A percentile compares a stretch with the other conserved stretches of the same genome.
These are phyloP conservation scores for Plasmodium blacklocki DNA, from an alignment of 169 alveolate species.

Conservation along the genomic window DNA sequence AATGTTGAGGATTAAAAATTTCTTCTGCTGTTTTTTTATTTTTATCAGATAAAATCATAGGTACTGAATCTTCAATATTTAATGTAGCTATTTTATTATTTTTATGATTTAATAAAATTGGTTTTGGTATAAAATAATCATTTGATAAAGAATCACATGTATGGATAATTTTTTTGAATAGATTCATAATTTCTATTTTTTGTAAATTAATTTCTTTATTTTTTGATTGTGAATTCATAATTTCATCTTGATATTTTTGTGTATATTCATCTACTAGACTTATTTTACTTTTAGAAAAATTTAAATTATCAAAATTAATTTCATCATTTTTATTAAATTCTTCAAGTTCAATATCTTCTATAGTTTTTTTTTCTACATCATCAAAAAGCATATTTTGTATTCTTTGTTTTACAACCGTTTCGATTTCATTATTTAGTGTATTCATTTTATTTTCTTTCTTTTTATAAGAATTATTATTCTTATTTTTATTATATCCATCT, in stretches of 20 bases:
- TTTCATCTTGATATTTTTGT: constrained; percentile 81
- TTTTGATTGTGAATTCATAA: constrained; percentile 76
- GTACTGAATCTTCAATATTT: constrained; percentile 51
- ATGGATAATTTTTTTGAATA: constrained; percentile 83
- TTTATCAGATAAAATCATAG: constrained; percentile 35
- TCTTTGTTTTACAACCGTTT: constrained; percentile 82
- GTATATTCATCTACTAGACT: constrained; percentile 88
- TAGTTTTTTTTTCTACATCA: constrained; percentile 83
- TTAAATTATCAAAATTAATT: constrained; percentile 79
- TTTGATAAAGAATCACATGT: constrained; percentile 85
- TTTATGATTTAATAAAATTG: constrained; percentile 22
- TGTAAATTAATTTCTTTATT: constrained; percentile 78
- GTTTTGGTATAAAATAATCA: constrained; percentile 82
- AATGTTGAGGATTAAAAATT: constrained; percentile 7
- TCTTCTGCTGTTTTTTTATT: constrained; percentile 64
- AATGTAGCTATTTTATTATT: constrained; percentile 22
- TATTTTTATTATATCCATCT: background rate
- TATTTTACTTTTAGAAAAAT: constrained; percentile 81
- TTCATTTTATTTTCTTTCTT: constrained; percentile 11
- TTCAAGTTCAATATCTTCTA: constrained; percentile 74
- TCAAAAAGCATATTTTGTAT: constrained; percentile 85
- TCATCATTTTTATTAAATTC: constrained; percentile 33
- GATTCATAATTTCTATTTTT: constrained; percentile 77
- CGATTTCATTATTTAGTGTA: constrained; percentile 76
- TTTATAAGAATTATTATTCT: constrained; percentile 2